Percentiles rank a stretch among this genome's conserved stretches.
These are phyloP conservation scores for Herpotrichia juniperi DNA, from an alignment of 2,329 filamentous ascomycete species.

Conservation along the genomic window DNA sequence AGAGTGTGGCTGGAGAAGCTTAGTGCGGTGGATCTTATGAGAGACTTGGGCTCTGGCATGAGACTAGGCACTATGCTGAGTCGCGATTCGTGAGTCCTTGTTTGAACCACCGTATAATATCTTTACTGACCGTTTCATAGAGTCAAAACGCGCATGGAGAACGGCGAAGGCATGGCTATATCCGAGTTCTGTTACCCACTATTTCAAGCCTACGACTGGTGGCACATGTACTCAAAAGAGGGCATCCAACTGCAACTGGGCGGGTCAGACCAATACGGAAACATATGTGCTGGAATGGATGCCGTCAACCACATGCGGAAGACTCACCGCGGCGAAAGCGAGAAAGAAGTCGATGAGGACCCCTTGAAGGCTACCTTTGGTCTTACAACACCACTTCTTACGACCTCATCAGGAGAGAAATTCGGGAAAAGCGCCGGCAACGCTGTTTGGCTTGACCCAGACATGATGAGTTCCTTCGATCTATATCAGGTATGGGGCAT, in stretches of 20 bases:
- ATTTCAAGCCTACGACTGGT: constrained; percentile 97
- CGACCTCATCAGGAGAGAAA: constrained; percentile 83
- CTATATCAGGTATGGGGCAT: constrained; percentile 69
- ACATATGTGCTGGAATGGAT: constrained; percentile 90
- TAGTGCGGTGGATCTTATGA: constrained; percentile 75
- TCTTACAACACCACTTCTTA: constrained; percentile 89
- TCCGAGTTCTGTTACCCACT: constrained; percentile 93
- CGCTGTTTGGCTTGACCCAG: constrained; percentile 86
- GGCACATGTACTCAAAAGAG: constrained; percentile 75
- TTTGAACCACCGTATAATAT: background rate
- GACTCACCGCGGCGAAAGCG: constrained; percentile 20
- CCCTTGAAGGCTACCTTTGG: constrained; percentile 68
- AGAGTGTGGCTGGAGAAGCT: constrained; percentile 79
- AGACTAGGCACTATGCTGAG: constrained; percentile 86
- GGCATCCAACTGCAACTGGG: constrained; percentile 86
- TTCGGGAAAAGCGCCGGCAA: constrained; percentile 96
- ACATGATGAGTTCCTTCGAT: constrained; percentile 82
- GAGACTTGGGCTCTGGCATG: constrained; percentile 73
- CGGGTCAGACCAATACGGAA: constrained; percentile 94
- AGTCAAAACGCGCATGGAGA: constrained; percentile 82
- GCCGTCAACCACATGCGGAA: constrained; percentile 76
- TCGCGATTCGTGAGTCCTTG: constrained; percentile 77
- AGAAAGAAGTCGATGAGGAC: constrained; percentile 33
- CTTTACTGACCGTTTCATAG: constrained; percentile 39
- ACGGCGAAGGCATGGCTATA: constrained; percentile 90